These are phyloP conservation scores for Dactylonectria macrodidyma DNA, from an alignment of 2,329 filamentous ascomycete species.

Conservation along the genomic window DNA sequence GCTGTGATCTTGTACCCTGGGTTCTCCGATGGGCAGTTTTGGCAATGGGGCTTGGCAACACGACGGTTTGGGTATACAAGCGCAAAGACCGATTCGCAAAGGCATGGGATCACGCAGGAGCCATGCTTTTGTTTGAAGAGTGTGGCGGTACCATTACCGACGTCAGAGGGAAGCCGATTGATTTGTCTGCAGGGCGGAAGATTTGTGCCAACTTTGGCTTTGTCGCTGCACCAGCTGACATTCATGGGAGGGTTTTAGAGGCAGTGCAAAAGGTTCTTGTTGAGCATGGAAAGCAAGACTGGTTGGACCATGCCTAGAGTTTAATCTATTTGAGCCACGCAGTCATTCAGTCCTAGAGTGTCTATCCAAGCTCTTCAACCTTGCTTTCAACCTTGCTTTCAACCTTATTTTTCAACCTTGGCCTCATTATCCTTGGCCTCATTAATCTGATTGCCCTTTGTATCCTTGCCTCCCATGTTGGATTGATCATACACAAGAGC, in stretches of 20 bases:
- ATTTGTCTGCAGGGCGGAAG: conserved; percentile 63
- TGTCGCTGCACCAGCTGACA: conserved; percentile 63
- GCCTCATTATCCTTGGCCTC: no score
- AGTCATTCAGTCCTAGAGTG: no score
- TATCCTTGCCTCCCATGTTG: no score
- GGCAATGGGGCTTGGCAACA: conserved; percentile 67
- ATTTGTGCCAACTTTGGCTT: conserved; percentile 69
- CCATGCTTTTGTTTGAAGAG: conserved; percentile 72
- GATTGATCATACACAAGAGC: no score
- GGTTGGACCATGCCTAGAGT: conserved; percentile 30
- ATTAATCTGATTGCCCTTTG: no score
- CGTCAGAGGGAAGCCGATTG: conserved; percentile 65
- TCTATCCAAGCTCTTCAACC: no score
- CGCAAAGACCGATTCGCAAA: conserved; percentile 64
- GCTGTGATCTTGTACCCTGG: conserved; percentile 70
- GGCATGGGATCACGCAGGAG: conserved; percentile 73
- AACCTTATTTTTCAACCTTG: no score
- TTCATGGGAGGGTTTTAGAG: conserved; percentile 65
- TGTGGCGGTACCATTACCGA: conserved; percentile 70
- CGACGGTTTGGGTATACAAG: conserved; percentile 71
- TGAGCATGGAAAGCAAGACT: conserved; percentile 49
- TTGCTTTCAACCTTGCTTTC: no score
- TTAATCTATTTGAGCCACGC: no score
- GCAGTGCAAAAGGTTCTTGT: conserved; percentile 84
- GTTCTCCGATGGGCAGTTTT: conserved; percentile 69